Conservation (phyloP, 2,329 filamentous ascomycete genomes). For the Scorias spongiosa region DNA sequence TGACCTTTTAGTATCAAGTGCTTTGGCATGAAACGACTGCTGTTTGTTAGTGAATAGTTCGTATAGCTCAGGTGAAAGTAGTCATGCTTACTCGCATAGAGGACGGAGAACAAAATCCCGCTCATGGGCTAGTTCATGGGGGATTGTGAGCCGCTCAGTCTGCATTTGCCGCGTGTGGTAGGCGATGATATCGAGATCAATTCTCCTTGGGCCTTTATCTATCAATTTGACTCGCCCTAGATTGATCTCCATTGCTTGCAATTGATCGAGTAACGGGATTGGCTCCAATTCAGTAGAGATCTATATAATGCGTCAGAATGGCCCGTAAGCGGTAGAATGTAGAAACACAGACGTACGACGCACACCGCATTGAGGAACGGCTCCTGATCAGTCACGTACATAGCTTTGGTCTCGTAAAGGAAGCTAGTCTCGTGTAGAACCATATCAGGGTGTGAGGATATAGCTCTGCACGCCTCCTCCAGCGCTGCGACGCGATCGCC, state of each 20-base stretch:
- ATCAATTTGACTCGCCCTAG: conserved; percentile 72
- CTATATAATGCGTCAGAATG: conserved; percentile 30
- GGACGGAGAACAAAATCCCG: conserved; percentile 87
- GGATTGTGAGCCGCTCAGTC: conserved; percentile 63
- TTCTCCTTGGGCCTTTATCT: conserved; percentile 87
- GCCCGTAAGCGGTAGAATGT: not conserved
- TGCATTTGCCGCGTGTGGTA: conserved; percentile 55
- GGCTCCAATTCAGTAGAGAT: conserved; percentile 67
- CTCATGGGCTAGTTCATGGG: conserved; percentile 73
- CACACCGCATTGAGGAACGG: conserved; percentile 85
- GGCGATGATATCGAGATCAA: conserved; percentile 83
- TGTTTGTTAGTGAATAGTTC: too few species aligned
- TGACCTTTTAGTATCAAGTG: too few species aligned
- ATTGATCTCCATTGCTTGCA: conserved; percentile 69
- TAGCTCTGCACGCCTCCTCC: conserved; percentile 63
- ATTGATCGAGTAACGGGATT: conserved; percentile 56
- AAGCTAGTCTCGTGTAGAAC: conserved; percentile 66
- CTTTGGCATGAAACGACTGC: too few species aligned
- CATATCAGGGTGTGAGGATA: conserved; percentile 55
- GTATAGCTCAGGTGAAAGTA: too few species aligned
- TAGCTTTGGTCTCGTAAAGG: conserved; percentile 87
- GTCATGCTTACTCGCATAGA: conserved; percentile 52
- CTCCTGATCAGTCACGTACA: conserved; percentile 87
- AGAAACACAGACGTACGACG: conserved; percentile 46
- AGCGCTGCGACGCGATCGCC: conserved; percentile 76